Base-by-base conservation (phyloP, 345 rosid genomes). In the Balakata baccata region DNA sequence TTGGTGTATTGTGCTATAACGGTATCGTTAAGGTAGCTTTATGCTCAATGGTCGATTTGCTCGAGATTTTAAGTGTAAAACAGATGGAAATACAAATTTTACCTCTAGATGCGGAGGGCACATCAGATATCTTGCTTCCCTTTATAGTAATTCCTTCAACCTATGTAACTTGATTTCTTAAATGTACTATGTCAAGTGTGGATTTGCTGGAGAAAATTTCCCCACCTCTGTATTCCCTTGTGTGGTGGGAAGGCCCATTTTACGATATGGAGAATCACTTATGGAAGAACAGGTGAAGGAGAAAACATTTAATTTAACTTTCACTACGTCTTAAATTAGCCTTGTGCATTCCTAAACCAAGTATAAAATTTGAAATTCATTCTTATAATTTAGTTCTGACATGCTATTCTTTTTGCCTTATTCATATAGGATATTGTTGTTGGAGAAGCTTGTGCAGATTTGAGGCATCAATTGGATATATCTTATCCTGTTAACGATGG, bases 161-260 rank as follows among this genome's bases (percentile, higher is more conserved):
- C 41, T 46, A 11, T 47, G 34, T 72, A 72, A 62, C n/a, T 51
- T 49, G 34, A 63, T 11, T 38, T 66, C 45, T 70, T 54, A 68
- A 20, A 70, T 86, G 84, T 90, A 95, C 97, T 92, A 92, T 84
- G 98, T 95, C 8, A 92, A 95, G 85, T 95, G 99, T 74, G 99
- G 98, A 43, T 95, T 95, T 78, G 93, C 98, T 29, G 99, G 98
- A 81, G 99, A 95, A 84, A 92, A 92, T 80, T 95, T 95, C 64
- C 99, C 97, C 17, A 89, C 97, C 3, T 95, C 97, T 18, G 99
- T 95, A 29, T 92, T 95, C 74, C 98, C 99, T 0, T 92, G 97
- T 66, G 94, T 92, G 10, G 98, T 95, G 39, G 98, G 99, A 59
- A 85, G 96, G 79, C 99, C 98, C 7, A 84, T 95, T 90, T 79